phyloP scores from a whole-genome alignment of 164 flowering plant species.

The Magnolia kwangsiensis region DNA sequence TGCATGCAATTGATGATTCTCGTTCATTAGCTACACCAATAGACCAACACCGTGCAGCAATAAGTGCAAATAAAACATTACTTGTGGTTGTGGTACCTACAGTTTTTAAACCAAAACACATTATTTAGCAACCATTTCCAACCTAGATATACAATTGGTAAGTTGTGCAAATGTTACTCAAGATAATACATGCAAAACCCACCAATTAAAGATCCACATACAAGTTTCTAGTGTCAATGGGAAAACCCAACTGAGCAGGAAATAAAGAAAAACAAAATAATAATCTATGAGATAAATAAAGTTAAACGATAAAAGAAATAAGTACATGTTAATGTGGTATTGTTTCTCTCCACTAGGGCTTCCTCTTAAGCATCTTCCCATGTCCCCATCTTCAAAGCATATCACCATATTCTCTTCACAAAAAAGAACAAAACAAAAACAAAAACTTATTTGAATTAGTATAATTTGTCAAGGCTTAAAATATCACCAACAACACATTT shows the following conservation, averaged over 20 bases:
- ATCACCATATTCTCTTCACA: constrained; percentile 88
- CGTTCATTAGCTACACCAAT: neutral
- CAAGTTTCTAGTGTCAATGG: too few relatives aligned
- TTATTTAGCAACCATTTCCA: too few relatives aligned
- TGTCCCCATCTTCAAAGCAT: constrained; percentile 76
- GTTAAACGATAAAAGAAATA: neutral
- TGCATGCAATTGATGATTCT: neutral
- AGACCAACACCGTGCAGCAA: too few relatives aligned
- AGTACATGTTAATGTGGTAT: constrained; percentile 61
- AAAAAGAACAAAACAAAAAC: neutral
- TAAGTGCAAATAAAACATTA: too few relatives aligned
- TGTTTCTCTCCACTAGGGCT: constrained; percentile 47
- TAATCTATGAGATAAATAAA: neutral
- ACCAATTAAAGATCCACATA: too few relatives aligned
- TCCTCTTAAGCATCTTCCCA: constrained; percentile 74
- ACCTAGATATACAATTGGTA: too few relatives aligned
- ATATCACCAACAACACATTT: neutral
- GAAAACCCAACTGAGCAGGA: neutral
- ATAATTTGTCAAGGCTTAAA: neutral
- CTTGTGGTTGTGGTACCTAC: too few relatives aligned
- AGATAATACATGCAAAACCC: too few relatives aligned
- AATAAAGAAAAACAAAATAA: neutral
- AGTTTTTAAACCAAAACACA: too few relatives aligned
- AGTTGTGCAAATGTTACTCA: too few relatives aligned
- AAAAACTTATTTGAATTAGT: constrained; percentile 8